Percentiles rank a stretch among this genome's conserved stretches.
Conservation (phyloP, 306 rosid genomes). For the Cercis canadensis region DNA sequence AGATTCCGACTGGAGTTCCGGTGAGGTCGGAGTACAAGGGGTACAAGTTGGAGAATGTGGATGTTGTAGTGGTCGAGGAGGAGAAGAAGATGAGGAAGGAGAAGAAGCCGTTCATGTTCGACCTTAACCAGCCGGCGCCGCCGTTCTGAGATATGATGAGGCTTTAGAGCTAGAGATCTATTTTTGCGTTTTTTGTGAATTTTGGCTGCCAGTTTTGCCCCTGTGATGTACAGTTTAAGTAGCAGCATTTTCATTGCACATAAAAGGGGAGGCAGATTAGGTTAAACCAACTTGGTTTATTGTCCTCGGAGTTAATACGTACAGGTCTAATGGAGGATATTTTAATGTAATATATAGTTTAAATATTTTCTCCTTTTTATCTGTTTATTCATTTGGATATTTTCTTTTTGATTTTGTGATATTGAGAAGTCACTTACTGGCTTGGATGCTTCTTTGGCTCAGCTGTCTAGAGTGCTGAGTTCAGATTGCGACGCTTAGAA, state of each 20-base stretch:
- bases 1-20: conserved; percentile 24
- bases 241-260: neutral
- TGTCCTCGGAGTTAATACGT: neutral
- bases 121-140: conserved; percentile 74
- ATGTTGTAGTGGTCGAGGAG: conserved; percentile 42
- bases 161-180: neutral
- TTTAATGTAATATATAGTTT: too few species aligned
- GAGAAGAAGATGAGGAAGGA: conserved; percentile 35
- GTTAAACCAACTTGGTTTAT: too few species aligned
- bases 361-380: too few species aligned
- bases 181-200: neutral
- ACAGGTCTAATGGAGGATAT: neutral
- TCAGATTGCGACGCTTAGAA: too few species aligned
- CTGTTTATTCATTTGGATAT: too few species aligned
- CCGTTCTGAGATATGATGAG: conserved; percentile 37
- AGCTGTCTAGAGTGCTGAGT: too few species aligned
- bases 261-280: neutral
- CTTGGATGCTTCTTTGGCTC: too few species aligned
- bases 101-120: conserved; percentile 60
- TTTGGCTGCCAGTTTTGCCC: conserved; percentile 31
- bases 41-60: conserved; percentile 60
- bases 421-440: too few species aligned
- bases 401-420: too few species aligned
- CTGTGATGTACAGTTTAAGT: conserved; percentile 43
- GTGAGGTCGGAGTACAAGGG: conserved; percentile 65